A percentile compares a stretch with the other conserved stretches of the same genome.
These are phyloP conservation scores for Pseudotulostoma volvatum DNA, from an alignment of 495 filamentous ascomycete genomes.

Conservation along the genomic window DNA sequence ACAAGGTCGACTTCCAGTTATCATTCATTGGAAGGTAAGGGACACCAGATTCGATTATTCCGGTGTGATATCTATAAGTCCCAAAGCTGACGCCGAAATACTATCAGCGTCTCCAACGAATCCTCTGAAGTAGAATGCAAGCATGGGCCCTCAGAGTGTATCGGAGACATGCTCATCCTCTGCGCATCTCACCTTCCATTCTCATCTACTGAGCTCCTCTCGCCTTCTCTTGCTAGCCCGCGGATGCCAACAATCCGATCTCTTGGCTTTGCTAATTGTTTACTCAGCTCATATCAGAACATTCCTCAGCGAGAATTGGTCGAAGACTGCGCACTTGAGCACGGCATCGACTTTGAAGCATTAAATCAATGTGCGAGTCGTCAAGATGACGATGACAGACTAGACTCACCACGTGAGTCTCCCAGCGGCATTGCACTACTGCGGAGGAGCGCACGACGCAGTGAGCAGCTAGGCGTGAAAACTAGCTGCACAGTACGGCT, in stretches of 20 bases:
- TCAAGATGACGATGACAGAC: constrained; percentile 42
- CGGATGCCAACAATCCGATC: constrained; percentile 64
- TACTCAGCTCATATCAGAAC: constrained; percentile 49
- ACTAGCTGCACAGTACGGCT: constrained; percentile 83
- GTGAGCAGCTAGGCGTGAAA: constrained; percentile 47
- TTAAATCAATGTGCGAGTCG: constrained; percentile 61
- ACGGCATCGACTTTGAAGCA: constrained; percentile 69
- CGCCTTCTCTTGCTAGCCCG: constrained; percentile 11
- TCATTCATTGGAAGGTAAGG: constrained; percentile 78
- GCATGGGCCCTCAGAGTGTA: constrained; percentile 80
- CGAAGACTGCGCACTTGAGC: constrained; percentile 72
- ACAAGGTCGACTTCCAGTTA: constrained; percentile 80
- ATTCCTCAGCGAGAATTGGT: constrained; percentile 64
- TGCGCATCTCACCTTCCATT: constrained; percentile 59
- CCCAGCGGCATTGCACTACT: constrained; percentile 45
- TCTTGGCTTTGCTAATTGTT: constrained; percentile 81
- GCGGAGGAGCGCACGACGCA: constrained; percentile 56
- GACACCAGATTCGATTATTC: too few species aligned
- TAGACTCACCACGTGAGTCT: constrained; percentile 9
- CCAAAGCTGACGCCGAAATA: background rate
- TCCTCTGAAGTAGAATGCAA: constrained; percentile 43
- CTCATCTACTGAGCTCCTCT: too few species aligned
- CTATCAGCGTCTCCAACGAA: constrained; percentile 19
- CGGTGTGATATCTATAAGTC: background rate
- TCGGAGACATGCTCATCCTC: constrained; percentile 86